Evolutionary conservation across 495 filamentous ascomycete species (phyloP).

Genomic region (Penicillium paradoxum): DNA sequence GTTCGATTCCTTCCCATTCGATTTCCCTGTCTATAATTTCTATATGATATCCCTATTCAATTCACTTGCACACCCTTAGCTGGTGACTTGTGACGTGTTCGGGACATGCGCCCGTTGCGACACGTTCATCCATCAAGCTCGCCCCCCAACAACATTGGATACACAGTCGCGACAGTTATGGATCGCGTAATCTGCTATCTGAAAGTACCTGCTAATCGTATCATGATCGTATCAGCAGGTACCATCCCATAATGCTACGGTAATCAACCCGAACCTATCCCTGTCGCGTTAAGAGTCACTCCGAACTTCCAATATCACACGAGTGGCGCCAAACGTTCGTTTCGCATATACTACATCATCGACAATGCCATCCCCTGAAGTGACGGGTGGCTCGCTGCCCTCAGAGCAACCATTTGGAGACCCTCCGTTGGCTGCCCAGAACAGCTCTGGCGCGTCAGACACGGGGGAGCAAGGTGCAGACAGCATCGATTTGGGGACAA

Average conservation of each 20-base stretch:
- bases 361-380: conserved; percentile 40
- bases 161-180: conserved; percentile 16
- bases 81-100: conserved; percentile 1
- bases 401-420: conserved; percentile 23
- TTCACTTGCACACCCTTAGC: background rate
- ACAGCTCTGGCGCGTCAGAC: conserved; percentile 23
- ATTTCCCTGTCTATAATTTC: background rate
- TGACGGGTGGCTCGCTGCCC: conserved; percentile 20
- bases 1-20: conserved; percentile 10
- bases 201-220: conserved; percentile 5
- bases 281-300: conserved; percentile 22
- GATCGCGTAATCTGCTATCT: background rate
- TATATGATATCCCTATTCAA: background rate
- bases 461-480: conserved; percentile 23
- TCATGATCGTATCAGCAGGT: conserved; percentile 13
- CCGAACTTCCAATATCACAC: conserved; percentile 14
- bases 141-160: background rate
- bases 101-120: conserved; percentile 23
- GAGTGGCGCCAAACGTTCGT: conserved; percentile 17
- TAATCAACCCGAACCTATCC: conserved; percentile 19
- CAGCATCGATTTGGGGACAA: conserved; percentile 17
- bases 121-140: conserved; percentile 14
- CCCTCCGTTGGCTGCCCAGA: conserved; percentile 25
- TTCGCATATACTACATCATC: conserved; percentile 5
- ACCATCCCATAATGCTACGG: conserved; percentile 35